Conservation (phyloP, 1,284 basidiomycete species). For the Microbotryum silenes-acaulis region DNA sequence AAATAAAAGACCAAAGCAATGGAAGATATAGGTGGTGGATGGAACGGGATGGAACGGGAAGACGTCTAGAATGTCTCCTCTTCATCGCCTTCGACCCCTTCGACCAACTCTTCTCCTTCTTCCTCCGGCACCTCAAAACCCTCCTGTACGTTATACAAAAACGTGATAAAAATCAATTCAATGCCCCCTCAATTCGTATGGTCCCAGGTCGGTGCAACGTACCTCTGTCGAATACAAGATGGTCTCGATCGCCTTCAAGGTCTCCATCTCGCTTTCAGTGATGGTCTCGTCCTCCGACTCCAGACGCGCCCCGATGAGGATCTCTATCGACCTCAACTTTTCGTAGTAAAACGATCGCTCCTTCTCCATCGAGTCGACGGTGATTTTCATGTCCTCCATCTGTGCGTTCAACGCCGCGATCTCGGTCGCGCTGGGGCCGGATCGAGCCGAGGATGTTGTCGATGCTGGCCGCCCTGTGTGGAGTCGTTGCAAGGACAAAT, state of each 20-base stretch:
- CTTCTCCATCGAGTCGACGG: slow-evolving; percentile 59
- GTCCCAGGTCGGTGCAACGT: slow-evolving; percentile 29
- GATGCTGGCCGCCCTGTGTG: background rate
- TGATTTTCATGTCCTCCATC: slow-evolving; percentile 70
- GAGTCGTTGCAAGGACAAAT: background rate
- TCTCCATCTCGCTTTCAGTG: slow-evolving; percentile 55
- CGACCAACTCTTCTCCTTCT: slow-evolving; percentile 37
- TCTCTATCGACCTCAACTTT: slow-evolving; percentile 94
- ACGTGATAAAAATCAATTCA: background rate
- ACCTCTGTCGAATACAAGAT: slow-evolving; percentile 95
- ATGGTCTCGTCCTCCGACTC: slow-evolving; percentile 31
- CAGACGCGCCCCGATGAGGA: slow-evolving; percentile 55
- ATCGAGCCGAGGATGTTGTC: slow-evolving; percentile 2
- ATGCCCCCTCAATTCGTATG: slow-evolving; percentile 1
- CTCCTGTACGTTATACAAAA: slow-evolving; percentile 39
- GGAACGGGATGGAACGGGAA: slow-evolving; percentile 8
- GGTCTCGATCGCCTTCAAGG: slow-evolving; percentile 76
- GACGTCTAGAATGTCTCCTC: slow-evolving; percentile 32
- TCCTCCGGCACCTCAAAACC: slow-evolving; percentile 66
- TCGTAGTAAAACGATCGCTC: slow-evolving; percentile 85
- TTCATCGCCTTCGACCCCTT: slow-evolving; percentile 18
- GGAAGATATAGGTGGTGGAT: background rate
- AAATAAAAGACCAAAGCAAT: background rate
- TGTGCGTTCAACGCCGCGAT: slow-evolving; percentile 61
- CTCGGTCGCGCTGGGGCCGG: slow-evolving; percentile 38